Evolutionary conservation across 116 monocot species (phyloP).

Genomic region (Cymodocea nodosa): DNA sequence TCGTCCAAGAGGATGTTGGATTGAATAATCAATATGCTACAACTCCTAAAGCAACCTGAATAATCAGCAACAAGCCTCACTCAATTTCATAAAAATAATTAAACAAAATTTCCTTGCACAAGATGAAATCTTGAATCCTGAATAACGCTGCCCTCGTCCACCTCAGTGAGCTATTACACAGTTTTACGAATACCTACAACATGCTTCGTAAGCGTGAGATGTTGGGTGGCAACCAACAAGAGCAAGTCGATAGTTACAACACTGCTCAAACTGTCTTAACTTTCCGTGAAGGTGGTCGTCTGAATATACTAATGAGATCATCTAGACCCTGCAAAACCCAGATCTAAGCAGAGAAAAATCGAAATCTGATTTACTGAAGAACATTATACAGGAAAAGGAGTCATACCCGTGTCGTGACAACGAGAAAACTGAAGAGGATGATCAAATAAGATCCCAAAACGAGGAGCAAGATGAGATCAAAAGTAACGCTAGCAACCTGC

Average conservation of each 20-base stretch:
- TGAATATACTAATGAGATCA: slow-evolving; percentile 91
- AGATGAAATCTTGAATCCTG: neutral
- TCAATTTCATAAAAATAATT: neutral
- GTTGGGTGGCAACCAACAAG: neutral
- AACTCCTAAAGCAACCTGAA: neutral
- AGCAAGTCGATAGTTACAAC: neutral
- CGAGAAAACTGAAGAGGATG: slow-evolving; percentile 81
- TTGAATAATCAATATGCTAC: neutral
- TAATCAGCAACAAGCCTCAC: neutral
- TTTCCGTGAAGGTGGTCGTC: slow-evolving; percentile 69
- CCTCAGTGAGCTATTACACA: neutral
- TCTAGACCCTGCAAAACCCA: slow-evolving; percentile 55
- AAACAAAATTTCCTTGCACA: slow-evolving; percentile 1
- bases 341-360: too few relatives aligned
- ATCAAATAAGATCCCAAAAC: slow-evolving; percentile 77
- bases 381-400: neutral
- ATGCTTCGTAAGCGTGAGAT: neutral
- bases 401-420: slow-evolving; percentile 78
- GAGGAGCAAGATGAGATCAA: slow-evolving; percentile 78
- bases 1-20: neutral
- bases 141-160: neutral
- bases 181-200: neutral
- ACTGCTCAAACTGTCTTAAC: slow-evolving; percentile 40
- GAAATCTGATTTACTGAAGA: neutral
- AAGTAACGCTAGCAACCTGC: slow-evolving; percentile 96